Evolutionary conservation across 1,284 basidiomycete genomes (phyloP).

Genomic region (Cutaneotrichosporon dermatis): DNA sequence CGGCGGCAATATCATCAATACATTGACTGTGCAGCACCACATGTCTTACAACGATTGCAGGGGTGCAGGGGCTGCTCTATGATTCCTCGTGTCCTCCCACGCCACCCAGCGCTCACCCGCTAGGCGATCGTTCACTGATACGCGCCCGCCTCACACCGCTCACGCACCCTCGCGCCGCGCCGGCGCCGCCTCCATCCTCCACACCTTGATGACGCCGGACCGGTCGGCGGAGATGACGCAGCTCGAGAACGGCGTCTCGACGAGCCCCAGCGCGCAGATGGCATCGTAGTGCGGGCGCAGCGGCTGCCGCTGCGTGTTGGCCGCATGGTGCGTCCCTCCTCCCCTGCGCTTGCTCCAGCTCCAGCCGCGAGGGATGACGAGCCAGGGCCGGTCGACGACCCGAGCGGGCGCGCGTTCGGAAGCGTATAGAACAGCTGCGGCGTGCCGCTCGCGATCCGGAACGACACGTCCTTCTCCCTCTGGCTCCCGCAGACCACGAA

Average conservation of each 20-base stretch:
- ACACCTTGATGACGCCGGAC: conserved; percentile 47
- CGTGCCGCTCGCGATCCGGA: conserved; percentile 23
- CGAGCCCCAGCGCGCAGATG: conserved; percentile 37
- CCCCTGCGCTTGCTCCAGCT: not conserved
- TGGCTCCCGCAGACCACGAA: conserved; percentile 45
- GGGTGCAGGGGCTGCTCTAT: too few relatives aligned
- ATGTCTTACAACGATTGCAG: too few relatives aligned
- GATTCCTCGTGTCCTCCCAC: too few relatives aligned
- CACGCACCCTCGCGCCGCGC: not conserved
- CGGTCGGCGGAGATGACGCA: conserved; percentile 45
- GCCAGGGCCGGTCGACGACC: not conserved
- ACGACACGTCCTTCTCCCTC: conserved; percentile 44
- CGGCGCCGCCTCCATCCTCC: conserved; percentile 39
- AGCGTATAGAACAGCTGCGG: conserved; percentile 29
- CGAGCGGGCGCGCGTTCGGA: conserved; percentile 21
- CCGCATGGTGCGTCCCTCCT: conserved; percentile 9
- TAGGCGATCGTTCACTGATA: too few relatives aligned
- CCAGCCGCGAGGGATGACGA: not conserved
- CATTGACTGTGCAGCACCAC: too few relatives aligned
- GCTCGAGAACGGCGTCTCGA: conserved; percentile 46
- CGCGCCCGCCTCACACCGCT: too few relatives aligned
- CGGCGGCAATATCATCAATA: too few relatives aligned
- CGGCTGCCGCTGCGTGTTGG: conserved; percentile 31
- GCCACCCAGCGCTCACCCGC: too few relatives aligned
- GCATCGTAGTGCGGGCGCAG: conserved; percentile 48